These are phyloP conservation scores for Carex parvula DNA, from an alignment of 176 grass and related monocot species.

Conservation along the genomic window DNA sequence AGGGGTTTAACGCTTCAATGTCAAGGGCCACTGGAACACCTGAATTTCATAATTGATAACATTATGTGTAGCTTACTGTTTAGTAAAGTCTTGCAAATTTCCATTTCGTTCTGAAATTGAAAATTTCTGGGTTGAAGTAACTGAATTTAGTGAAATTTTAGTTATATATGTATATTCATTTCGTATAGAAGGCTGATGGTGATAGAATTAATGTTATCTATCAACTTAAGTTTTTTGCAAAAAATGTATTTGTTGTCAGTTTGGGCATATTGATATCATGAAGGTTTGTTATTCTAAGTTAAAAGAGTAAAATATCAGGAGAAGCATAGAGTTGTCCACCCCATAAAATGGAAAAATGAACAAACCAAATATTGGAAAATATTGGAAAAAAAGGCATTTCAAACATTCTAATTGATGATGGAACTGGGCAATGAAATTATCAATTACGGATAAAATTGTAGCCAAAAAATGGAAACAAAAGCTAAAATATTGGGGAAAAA, in stretches of 20 bases:
- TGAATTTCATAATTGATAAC: background rate
- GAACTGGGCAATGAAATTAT: background rate
- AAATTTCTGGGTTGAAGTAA: background rate
- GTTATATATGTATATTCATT: background rate
- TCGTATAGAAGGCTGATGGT: background rate
- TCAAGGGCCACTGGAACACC: background rate
- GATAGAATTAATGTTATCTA: background rate
- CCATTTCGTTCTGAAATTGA: background rate
- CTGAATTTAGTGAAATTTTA: background rate
- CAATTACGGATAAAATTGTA: background rate
- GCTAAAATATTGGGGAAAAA: background rate
- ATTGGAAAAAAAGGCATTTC: background rate
- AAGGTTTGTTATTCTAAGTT: background rate
- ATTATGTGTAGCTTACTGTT: background rate
- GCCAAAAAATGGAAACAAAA: background rate
- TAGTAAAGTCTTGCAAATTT: background rate
- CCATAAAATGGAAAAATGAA: background rate
- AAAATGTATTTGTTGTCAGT: background rate
- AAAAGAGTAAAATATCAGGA: background rate
- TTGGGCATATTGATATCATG: background rate
- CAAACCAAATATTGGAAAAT: background rate
- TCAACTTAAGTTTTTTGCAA: background rate
- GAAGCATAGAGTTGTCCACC: background rate
- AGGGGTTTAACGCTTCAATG: background rate
- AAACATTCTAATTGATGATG: background rate